Percentiles rank a stretch among this genome's conserved stretches.
These are phyloP conservation scores for Nepenthes alata DNA, from an alignment of 179 eudicot species.

Conservation along the genomic window DNA sequence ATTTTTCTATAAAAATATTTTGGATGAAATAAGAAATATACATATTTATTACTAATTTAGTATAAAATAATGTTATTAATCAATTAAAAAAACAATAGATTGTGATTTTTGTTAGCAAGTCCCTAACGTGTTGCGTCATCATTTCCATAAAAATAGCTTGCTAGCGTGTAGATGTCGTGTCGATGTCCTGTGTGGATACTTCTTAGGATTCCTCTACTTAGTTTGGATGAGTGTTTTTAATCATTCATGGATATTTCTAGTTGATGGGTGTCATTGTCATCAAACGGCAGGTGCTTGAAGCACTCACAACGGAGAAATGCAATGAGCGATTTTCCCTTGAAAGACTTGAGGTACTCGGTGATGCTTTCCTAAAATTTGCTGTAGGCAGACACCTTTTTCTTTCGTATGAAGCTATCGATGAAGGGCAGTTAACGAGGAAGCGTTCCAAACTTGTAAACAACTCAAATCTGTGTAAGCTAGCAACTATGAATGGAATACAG, in stretches of 20 bases:
- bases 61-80: too few relatives aligned
- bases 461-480: slow-evolving; percentile 65
- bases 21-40: too few relatives aligned
- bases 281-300: slow-evolving; percentile 71
- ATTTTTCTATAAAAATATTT: too few relatives aligned
- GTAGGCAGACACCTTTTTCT: slow-evolving; percentile 85
- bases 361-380: slow-evolving; percentile 90
- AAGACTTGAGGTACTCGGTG: slow-evolving; percentile 99
- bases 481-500: slow-evolving; percentile 49
- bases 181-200: too few relatives aligned
- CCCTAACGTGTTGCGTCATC: too few relatives aligned
- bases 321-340: slow-evolving; percentile 75
- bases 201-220: too few relatives aligned
- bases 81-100: too few relatives aligned
- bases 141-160: too few relatives aligned
- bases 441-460: slow-evolving; percentile 82
- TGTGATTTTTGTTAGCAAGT: too few relatives aligned
- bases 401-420: slow-evolving; percentile 56
- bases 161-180: too few relatives aligned
- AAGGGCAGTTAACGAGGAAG: slow-evolving; percentile 82
- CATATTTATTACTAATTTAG: too few relatives aligned
- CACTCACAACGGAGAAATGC: slow-evolving; percentile 86
- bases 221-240: too few relatives aligned
- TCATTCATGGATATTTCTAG: background rate
- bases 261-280: slow-evolving; percentile 1